These are phyloP conservation scores for Fusarium subtropicale DNA, from an alignment of 2,329 filamentous ascomycete genomes.

Conservation along the genomic window DNA sequence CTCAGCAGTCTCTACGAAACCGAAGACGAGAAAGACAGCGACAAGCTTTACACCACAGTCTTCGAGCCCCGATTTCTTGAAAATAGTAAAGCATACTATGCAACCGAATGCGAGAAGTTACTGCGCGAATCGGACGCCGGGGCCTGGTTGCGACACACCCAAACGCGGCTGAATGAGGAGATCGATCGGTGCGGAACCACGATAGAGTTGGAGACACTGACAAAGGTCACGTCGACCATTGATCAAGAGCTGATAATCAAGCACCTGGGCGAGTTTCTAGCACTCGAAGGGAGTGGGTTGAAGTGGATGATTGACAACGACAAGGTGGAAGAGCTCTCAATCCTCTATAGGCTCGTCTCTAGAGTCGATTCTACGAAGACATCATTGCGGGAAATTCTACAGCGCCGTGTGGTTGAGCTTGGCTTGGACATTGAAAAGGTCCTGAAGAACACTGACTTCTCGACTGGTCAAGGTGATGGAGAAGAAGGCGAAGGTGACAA, in stretches of 20 bases:
- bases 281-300: constrained; percentile 85
- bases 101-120: constrained; percentile 77
- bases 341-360: constrained; percentile 82
- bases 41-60: constrained; percentile 83
- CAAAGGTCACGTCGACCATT: constrained; percentile 80
- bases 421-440: constrained; percentile 84
- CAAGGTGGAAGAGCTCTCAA: constrained; percentile 78
- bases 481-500: constrained; percentile 60
- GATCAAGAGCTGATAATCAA: constrained; percentile 82
- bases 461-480: constrained; percentile 55
- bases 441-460: constrained; percentile 67
- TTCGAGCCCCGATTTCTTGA: constrained; percentile 85
- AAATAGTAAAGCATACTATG: constrained; percentile 80
- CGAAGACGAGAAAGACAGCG: constrained; percentile 78
- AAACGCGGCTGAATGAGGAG: constrained; percentile 82
- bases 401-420: constrained; percentile 80
- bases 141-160: constrained; percentile 82
- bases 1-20: constrained; percentile 88
- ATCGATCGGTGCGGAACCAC: constrained; percentile 84
- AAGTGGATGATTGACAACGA: constrained; percentile 94
- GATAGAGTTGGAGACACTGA: constrained; percentile 76
- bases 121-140: constrained; percentile 83
- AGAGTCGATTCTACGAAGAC: constrained; percentile 80
- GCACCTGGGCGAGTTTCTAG: constrained; percentile 84
- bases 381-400: constrained; percentile 76